Base-by-base conservation (phyloP, 257 asterid genomes). In the Forsythia suspensa region DNA sequence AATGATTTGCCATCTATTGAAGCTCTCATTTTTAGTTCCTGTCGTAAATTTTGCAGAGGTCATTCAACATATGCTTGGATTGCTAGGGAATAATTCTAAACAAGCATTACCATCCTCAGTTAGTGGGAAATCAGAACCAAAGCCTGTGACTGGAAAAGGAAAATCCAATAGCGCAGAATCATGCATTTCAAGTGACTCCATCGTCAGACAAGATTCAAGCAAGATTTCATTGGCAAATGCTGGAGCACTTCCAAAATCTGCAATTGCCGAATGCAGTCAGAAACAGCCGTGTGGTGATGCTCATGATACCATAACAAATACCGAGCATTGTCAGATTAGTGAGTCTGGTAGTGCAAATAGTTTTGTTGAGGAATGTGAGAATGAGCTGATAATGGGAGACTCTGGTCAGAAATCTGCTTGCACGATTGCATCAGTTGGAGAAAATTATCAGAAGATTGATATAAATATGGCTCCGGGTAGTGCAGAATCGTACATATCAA, bases 341-440 rank as follows among this genome's bases (percentile, higher is more conserved):
- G 89, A 84, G 74, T 46, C 81, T 21, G 84, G 88, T 57, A 85
- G 94, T 40, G 77, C 91, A 74, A 77, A 75, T 82, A 83, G 90
- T 71, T 46, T 69, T 29, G 89, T 85, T 16, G 89, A 88, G 80
- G 91, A 90, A 73, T 83, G 86, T 71, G 86, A 74, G 76, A 68
- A 72, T 36, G 86, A 81, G 77, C 80, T 70, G 29, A 70, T 83
- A 55, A 79, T 21, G 9, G 85, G 78, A 55, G 83, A 85, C 77
- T 73, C 84, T 9, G 65, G 73, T 40, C 75, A 41, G 67, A 78
- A 77, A 52, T 70, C 75, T 11, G 70, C 82, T 67, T 78, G 79
- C 85, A 77, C 79, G 76, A 81, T 73, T 55, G 80, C 72, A 66
- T 70, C 82, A 16, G 59, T 71, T 61, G 79, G 81, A 57, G 84